Base-by-base conservation (phyloP, 202 grass and related monocot species). In the Miscanthus sacchariflorus region DNA sequence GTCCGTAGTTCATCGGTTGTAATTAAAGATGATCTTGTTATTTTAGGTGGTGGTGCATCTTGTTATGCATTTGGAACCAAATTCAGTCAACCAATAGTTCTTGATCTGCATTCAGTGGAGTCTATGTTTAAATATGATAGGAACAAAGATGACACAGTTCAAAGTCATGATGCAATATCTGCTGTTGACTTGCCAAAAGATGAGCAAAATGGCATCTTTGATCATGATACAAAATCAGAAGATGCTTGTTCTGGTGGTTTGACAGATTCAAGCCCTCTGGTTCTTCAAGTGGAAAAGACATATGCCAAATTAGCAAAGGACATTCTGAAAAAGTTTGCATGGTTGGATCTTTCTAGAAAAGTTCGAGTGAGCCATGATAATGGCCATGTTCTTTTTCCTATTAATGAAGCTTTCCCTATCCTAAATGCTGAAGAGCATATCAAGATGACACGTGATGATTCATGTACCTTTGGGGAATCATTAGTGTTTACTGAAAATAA, bases 61-160 rank as follows among this genome's bases (percentile, higher is more conserved):
- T 99, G 96, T 79, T 99, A 99, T 95, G 96, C 96, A 82, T 99
- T 99, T 89, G 94, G 96, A 72, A 93, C 96, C 64, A 96, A 92
- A 80, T 99, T 99, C 50, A 95, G 72, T 87, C 49, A 85, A 54
- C 94, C 96, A 89, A 93, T 92, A 92, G 90, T 88, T 87, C 87
- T 99, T 85, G 79, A 93, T 84, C 76, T 99, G 79, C 88, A 87
- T 86, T 89, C 87, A n/a, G 73, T 96, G 82, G 91, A 96, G 12
- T 88, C 75, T 68, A 49, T 87, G 66, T 77, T 64, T 77, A 49
- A 86, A 70, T 70, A 81, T 70, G 42, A 19, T 78, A 64, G 40
- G 48, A 79, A 81, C 12, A 84, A 85, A 39, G 66, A 83, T 72
- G 63, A 40, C 66, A 73, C 56, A 4, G 12, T 54, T 66, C 40